Percentiles rank a stretch among this genome's conserved stretches.
phyloP scores from a whole-genome alignment of 805 yeast species.

The Isabelozyma rhagii region DNA sequence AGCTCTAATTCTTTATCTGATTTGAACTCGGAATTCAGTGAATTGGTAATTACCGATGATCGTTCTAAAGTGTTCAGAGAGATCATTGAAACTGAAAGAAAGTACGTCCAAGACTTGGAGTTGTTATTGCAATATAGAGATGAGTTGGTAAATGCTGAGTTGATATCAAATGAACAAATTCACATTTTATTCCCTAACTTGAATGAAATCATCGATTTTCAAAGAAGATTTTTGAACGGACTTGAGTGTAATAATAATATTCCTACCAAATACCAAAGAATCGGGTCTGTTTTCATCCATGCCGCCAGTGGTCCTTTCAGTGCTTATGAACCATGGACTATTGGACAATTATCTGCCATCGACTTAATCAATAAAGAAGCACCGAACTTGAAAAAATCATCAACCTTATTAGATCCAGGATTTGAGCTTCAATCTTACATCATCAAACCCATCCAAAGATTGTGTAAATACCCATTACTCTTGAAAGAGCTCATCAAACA shows the following conservation, averaged over 20 bases:
- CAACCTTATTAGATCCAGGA: conserved; percentile 70
- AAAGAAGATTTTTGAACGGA: conserved; percentile 83
- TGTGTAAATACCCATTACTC: conserved; percentile 91
- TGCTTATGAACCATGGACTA: conserved; percentile 91
- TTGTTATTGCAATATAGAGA: conserved; percentile 62
- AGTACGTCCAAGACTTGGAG: conserved; percentile 89
- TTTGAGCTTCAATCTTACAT: conserved; percentile 87
- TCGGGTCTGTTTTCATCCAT: conserved; percentile 85
- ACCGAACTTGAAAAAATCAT: conserved; percentile 50
- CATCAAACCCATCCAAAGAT: conserved; percentile 91
- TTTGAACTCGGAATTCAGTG: conserved; percentile 10
- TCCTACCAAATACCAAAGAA: conserved; percentile 72
- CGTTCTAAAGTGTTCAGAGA: conserved; percentile 80
- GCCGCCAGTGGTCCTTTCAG: conserved; percentile 78
- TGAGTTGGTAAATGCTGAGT: conserved; percentile 63
- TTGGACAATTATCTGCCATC: conserved; percentile 83
- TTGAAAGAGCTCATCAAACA: conserved; percentile 70
- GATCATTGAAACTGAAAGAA: conserved; percentile 84
- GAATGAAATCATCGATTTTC: conserved; percentile 82
- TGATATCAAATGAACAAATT: conserved; percentile 73
- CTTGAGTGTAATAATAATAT: conserved; percentile 82
- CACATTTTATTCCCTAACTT: conserved; percentile 84
- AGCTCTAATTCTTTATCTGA: conserved; percentile 1
- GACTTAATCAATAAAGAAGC: conserved; percentile 71
- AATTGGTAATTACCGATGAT: conserved; percentile 44